These are phyloP conservation scores for Coniosporium tulheliwenetii DNA, from an alignment of 2,329 filamentous ascomycete genomes.

Conservation along the genomic window DNA sequence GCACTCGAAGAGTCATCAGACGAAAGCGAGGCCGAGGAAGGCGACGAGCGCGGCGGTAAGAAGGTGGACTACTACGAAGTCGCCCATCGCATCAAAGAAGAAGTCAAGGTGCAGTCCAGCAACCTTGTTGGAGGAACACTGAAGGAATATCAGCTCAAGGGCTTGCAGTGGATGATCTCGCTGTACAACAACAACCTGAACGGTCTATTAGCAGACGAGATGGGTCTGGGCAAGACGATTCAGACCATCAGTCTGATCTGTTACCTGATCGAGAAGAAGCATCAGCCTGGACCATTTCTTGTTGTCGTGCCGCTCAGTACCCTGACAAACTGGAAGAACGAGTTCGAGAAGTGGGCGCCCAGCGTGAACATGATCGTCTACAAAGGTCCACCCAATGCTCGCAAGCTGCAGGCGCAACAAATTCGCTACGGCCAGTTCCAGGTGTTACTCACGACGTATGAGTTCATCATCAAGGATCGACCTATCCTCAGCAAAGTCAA, in stretches of 20 bases:
- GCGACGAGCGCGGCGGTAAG: conserved; percentile 46
- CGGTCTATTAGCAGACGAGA: conserved; percentile 95
- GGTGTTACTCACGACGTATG: conserved; percentile 91
- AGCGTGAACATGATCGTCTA: conserved; percentile 79
- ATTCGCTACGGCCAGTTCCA: conserved; percentile 94
- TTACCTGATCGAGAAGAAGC: conserved; percentile 91
- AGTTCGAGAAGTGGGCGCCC: conserved; percentile 98
- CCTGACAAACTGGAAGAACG: conserved; percentile 94
- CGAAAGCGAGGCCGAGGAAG: conserved; percentile 41
- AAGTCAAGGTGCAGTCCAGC: conserved; percentile 64
- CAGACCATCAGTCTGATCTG: conserved; percentile 97
- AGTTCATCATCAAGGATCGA: conserved; percentile 98
- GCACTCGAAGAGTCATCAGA: conserved; percentile 31
- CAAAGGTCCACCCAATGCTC: conserved; percentile 79
- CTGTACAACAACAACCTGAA: conserved; percentile 99
- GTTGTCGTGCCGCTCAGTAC: conserved; percentile 96
- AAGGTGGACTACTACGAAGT: conserved; percentile 99
- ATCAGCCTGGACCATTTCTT: conserved; percentile 79
- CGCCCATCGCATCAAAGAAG: conserved; percentile 88
- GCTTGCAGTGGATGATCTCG: conserved; percentile 98
- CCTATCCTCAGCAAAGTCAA: conserved; percentile 95
- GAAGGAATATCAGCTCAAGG: conserved; percentile 97
- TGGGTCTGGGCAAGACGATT: conserved; percentile 99
- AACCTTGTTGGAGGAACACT: conserved; percentile 84
- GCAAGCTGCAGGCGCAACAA: conserved; percentile 83